phyloP scores from a whole-genome alignment of 2,329 filamentous ascomycete species.

The Colletotrichum karsti region DNA sequence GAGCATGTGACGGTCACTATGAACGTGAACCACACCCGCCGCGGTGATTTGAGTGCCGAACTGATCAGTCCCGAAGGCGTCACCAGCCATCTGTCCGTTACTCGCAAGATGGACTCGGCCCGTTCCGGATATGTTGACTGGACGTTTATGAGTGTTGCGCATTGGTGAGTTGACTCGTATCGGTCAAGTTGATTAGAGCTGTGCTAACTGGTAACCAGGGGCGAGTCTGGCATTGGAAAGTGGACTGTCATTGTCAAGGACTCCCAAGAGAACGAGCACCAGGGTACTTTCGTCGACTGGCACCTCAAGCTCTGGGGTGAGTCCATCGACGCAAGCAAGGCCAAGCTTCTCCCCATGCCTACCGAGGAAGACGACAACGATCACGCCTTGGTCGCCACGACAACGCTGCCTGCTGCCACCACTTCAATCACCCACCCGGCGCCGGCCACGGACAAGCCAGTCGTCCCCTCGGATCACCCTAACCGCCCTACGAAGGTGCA shows the following conservation, averaged over 20 bases:
- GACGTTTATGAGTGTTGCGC: constrained; percentile 99
- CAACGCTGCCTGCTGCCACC: constrained; percentile 63
- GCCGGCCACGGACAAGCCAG: constrained; percentile 52
- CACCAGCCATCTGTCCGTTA: constrained; percentile 82
- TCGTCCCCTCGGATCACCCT: constrained; percentile 68
- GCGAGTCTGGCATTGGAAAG: constrained; percentile 84
- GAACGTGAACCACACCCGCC: constrained; percentile 88
- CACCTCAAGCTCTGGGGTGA: constrained; percentile 95
- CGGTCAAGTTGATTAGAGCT: too few relatives aligned
- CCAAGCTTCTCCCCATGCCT: constrained; percentile 82
- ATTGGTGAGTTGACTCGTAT: constrained; percentile 71
- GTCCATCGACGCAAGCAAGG: constrained; percentile 77
- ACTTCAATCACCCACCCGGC: constrained; percentile 64
- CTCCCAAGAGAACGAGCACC: constrained; percentile 77
- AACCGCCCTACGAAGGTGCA: constrained; percentile 67
- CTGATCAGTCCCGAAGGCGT: constrained; percentile 84
- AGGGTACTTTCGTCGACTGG: constrained; percentile 88
- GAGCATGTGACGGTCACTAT: constrained; percentile 98
- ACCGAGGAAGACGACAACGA: constrained; percentile 84
- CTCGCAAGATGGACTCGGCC: constrained; percentile 74
- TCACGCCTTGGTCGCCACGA: constrained; percentile 74
- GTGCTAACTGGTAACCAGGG: constrained; percentile 60
- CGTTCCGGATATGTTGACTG: constrained; percentile 84
- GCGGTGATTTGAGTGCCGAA: constrained; percentile 93
- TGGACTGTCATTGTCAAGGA: constrained; percentile 95